A percentile compares a stretch with the other conserved stretches of the same genome.
Conservation (phyloP, 1,284 basidiomycete genomes). For the Microbotryum lychnidis-dioicae region DNA sequence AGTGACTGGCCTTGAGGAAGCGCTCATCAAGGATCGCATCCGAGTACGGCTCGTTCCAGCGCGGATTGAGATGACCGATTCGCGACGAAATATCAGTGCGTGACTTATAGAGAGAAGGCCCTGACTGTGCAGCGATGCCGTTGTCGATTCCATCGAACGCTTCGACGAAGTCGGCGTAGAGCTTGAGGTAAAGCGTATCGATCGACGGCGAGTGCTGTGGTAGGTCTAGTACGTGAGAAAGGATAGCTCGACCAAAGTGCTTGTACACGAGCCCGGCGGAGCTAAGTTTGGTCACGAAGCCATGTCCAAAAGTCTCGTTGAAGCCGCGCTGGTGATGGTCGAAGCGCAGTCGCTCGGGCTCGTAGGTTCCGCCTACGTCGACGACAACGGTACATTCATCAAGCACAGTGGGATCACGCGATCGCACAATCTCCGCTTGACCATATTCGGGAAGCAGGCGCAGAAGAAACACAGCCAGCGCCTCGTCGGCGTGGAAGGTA, state of each 20-base stretch:
- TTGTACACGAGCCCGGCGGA: slow-evolving; percentile 94
- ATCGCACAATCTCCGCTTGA: slow-evolving; percentile 67
- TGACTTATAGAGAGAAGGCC: slow-evolving; percentile 53
- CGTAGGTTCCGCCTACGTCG: slow-evolving; percentile 91
- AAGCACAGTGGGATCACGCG: slow-evolving; percentile 69
- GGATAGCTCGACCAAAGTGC: slow-evolving; percentile 86
- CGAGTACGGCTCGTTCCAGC: slow-evolving; percentile 74
- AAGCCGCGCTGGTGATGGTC: slow-evolving; percentile 98
- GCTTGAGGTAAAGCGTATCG: slow-evolving; percentile 70
- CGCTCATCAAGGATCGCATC: slow-evolving; percentile 62
- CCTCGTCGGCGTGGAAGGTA: slow-evolving; percentile 95
- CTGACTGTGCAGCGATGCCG: slow-evolving; percentile 63
- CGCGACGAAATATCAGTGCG: slow-evolving; percentile 74
- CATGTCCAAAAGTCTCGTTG: slow-evolving; percentile 75
- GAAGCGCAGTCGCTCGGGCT: slow-evolving; percentile 66
- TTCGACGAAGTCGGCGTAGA: slow-evolving; percentile 55
- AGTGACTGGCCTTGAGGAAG: slow-evolving; percentile 70
- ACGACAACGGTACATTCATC: slow-evolving; percentile 90
- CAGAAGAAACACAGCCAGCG: slow-evolving; percentile 84
- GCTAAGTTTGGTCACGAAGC: slow-evolving; percentile 72
- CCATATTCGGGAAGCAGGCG: slow-evolving; percentile 67
- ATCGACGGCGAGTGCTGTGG: slow-evolving; percentile 55
- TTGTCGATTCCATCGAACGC: slow-evolving; percentile 95
- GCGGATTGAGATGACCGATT: slow-evolving; percentile 68
- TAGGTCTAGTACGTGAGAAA: slow-evolving; percentile 56